Base-by-base conservation (phyloP, 2,329 filamentous ascomycete genomes). In the Colletotrichum cuscutae region DNA sequence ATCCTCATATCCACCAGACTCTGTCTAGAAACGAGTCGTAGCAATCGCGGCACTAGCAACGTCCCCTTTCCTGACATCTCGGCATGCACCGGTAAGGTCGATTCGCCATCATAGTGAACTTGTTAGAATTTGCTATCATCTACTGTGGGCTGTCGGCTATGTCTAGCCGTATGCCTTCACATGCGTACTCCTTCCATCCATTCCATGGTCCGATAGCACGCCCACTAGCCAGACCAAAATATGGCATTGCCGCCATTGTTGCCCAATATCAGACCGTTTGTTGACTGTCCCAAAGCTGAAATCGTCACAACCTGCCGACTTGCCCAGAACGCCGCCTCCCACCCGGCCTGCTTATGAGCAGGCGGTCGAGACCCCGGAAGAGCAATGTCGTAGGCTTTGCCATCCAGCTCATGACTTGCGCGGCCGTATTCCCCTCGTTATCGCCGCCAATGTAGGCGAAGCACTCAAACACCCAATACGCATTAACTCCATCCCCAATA, bases 401-500 rank as follows among this genome's bases (percentile, higher is more conserved):
- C 60, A 57, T 72, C 53, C 49, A 65, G 60, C 42, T 64, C 56
- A 65, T 61, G 32, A 70, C 58, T 60, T 61, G 35, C 54, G 56
- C 49, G 66, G 46, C 35, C 70, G 60, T 65, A 22, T 59, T 66
- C 37, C 53, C 60, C 60, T 49, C 66, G 15, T 60, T 60, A 56
- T 68, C 60, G 60, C 53, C 60, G 46, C 66, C 66, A 7, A 24
- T 60, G 15, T 56, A 24, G 60, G 15, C 60, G 30, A 54, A 72
- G 49, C 70, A 65, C 60, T 49, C 68, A 70, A 42, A 56, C 60
- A 30, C 66, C 66, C 37, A 62, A 58, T 60, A 28, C 62, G 62
- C 68, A 73, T 72, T 73, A 73, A 71, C 71, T 73, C 67, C 71
- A 56, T 65, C 71, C 59, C 57, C 62, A 30, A 72, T 72, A 73